phyloP scores from a whole-genome alignment of 2,329 filamentous ascomycete species.

The Apiospora malaysiana region DNA sequence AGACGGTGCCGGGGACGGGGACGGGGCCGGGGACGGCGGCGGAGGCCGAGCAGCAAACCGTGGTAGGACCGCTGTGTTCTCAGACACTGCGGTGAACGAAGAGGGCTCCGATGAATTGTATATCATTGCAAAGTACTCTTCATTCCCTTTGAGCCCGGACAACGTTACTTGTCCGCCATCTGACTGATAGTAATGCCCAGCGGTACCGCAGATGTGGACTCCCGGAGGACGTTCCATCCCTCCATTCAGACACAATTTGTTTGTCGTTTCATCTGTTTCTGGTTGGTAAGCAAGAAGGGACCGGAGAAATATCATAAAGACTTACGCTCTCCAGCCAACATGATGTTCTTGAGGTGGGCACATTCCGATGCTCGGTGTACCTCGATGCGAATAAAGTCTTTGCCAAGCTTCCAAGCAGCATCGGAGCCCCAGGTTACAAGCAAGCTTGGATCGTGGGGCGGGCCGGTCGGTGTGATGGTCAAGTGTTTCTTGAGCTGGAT shows the following conservation, averaged over 20 bases:
- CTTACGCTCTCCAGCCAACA: not conserved
- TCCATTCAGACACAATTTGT: not conserved
- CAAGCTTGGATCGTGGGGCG: not conserved
- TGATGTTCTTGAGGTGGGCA: not conserved
- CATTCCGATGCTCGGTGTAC: not conserved
- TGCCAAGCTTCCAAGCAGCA: not conserved
- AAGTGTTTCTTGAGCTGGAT: not conserved
- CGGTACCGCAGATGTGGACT: not conserved
- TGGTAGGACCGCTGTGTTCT: not conserved
- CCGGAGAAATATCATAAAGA: not conserved
- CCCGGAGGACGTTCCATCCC: not conserved
- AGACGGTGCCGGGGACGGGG: too few relatives aligned
- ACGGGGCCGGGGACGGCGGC: not conserved
- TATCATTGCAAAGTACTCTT: not conserved
- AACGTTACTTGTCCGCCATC: not conserved
- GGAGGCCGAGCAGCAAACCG: not conserved
- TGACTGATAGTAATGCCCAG: not conserved
- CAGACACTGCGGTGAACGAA: not conserved
- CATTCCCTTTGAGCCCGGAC: not conserved
- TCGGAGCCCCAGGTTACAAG: not conserved
- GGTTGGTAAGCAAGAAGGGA: not conserved
- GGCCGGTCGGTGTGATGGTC: accelerated
- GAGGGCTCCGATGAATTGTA: not conserved
- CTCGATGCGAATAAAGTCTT: not conserved
- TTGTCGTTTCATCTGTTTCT: not conserved